Conservation (phyloP, 805 yeast species). For the Kodamaea nitidulidarum region DNA sequence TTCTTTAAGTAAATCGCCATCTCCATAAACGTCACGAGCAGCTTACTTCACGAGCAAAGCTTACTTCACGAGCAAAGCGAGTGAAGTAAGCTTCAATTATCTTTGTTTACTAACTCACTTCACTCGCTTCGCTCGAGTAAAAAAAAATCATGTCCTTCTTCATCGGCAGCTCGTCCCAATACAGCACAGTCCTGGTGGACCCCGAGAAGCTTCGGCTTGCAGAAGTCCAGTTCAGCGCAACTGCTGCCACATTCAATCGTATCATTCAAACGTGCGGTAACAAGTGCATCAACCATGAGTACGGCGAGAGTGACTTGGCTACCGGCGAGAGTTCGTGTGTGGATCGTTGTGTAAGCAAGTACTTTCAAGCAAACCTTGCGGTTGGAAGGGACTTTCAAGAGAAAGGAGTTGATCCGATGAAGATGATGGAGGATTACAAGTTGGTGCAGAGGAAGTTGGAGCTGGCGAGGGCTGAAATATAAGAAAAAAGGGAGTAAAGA, state of each 20-base stretch:
- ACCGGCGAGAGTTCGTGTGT: conserved; percentile 82
- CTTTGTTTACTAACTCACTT: too few species aligned
- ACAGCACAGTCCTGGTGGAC: conserved; percentile 46
- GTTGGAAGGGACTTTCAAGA: conserved; percentile 52
- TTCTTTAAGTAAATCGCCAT: too few species aligned
- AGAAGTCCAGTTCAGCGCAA: conserved; percentile 63
- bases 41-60: too few species aligned
- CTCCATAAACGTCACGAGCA: too few species aligned
- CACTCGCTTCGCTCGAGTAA: background rate
- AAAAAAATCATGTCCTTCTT: conserved; percentile 68
- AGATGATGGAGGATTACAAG: conserved; percentile 40
- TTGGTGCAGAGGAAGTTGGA: conserved; percentile 13
- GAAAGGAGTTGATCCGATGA: conserved; percentile 42
- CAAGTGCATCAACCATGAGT: conserved; percentile 84
- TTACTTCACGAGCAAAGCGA: too few species aligned
- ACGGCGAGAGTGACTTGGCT: conserved; percentile 77
- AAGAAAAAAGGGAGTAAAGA: background rate
- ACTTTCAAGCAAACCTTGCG: conserved; percentile 64
- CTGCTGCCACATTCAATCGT: conserved; percentile 37
- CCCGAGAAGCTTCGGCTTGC: conserved; percentile 61
- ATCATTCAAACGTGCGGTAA: conserved; percentile 58
- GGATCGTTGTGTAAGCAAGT: conserved; percentile 84
- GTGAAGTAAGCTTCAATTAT: too few species aligned
- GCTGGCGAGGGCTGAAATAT: background rate
- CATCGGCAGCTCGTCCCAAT: conserved; percentile 44